Evolutionary conservation across 1,284 basidiomycete genomes (phyloP).

Genomic region (Trichosporon ovoides): DNA sequence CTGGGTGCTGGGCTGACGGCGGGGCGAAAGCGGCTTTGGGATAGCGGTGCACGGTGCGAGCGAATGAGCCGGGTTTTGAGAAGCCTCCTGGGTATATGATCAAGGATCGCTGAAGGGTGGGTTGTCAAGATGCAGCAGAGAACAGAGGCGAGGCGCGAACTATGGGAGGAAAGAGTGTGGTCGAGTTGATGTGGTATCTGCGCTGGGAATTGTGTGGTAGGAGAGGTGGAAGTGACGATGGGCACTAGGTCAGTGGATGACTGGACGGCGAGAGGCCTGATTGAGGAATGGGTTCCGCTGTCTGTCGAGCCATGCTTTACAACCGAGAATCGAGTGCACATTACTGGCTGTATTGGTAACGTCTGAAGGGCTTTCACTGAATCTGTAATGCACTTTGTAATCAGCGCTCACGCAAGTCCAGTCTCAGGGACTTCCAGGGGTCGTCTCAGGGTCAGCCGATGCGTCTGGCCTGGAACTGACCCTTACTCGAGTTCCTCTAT

Average conservation of each 20-base stretch:
- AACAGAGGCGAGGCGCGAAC: not conserved
- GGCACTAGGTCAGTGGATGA: not conserved
- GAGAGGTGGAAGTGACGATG: not conserved
- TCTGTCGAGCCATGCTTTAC: not conserved
- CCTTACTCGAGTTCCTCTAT: slow-evolving; percentile 2
- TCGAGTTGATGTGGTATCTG: too few relatives aligned
- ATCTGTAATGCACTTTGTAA: not conserved
- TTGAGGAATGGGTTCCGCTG: not conserved
- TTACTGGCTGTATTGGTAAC: not conserved
- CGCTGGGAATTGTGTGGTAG: too few relatives aligned
- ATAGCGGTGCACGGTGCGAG: slow-evolving; percentile 4
- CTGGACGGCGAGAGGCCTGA: not conserved
- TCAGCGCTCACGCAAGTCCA: not conserved
- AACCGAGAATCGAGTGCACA: not conserved
- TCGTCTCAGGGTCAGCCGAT: too few relatives aligned
- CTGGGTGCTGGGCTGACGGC: too few relatives aligned
- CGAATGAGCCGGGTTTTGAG: not conserved
- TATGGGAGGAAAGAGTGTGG: not conserved
- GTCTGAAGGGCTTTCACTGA: too few relatives aligned
- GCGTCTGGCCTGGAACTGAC: not conserved
- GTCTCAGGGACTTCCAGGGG: not conserved
- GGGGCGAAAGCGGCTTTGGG: not conserved
- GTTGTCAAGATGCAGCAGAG: not conserved
- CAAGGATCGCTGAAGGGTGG: too few relatives aligned
- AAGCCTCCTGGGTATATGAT: not conserved